Base-by-base conservation (phyloP, 2,329 filamentous ascomycete species). In the Aspergillus aculeatinus region DNA sequence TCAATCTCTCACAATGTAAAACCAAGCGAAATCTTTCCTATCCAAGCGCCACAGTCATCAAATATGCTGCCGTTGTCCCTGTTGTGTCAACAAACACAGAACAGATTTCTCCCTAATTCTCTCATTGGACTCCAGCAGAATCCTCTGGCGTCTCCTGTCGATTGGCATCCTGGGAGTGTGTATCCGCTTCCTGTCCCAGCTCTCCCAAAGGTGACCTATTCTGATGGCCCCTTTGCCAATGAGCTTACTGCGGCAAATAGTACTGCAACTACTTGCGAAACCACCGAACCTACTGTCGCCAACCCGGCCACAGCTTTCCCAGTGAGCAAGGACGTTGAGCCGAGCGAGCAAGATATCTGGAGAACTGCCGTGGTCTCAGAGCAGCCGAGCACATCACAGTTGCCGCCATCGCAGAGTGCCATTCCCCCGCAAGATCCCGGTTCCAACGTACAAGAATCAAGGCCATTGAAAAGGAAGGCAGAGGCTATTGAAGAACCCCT, bases 381-480 rank as follows among this genome's bases (percentile, higher is more conserved):
- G 48, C 52, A 52, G 31, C 52, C 19, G 16, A 29, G 4, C 11
- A 7, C 25, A 19, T 10, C 3, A 21, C 25, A 19, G 33, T 33
- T 25, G 5, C 23, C 42, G 27, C 19, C 48, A 10, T 29, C 53
- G 33, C 42, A 48, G 27, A n/a, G 19, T 14, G 6, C n/a, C 21
- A 33, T n/a, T 10, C 25, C 27, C 7, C 39, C 42, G 33, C 53
- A 55, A 19, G 27, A 31, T 19, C 42, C n/a, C 11, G 21, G 25
- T 10, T 16, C 44, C 5, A 47, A 6, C n/a, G 27, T 48, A 23
- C 23, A 25, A 29, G 51, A 49, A 25, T 23, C 21, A 16, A 44
- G 51, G 23, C 42, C 63, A 5, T 29, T 67, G 33, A 76, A 76
- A 62, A 68, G 74, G 51, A 73, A 74, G 58, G 69, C 67, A n/a